These are phyloP conservation scores for Pulveroboletus sp. DNA, from an alignment of 768 basidiomycete genomes.

Conservation along the genomic window DNA sequence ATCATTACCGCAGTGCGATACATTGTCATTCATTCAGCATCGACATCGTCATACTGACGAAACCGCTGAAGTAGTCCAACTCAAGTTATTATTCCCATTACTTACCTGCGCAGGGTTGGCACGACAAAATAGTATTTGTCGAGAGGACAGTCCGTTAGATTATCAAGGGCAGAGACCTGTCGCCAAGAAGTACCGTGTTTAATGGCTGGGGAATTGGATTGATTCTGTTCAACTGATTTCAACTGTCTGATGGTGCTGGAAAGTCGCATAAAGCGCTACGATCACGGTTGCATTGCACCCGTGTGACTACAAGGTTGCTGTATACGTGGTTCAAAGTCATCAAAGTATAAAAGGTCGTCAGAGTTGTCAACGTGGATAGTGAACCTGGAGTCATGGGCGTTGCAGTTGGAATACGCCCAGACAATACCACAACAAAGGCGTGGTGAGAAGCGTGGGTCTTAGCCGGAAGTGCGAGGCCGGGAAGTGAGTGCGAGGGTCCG, in stretches of 20 bases:
- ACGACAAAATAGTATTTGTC: no score
- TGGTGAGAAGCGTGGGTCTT: constrained; percentile 14
- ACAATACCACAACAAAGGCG: constrained; percentile 14
- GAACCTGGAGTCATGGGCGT: constrained; percentile 14
- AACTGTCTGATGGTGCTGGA: background rate
- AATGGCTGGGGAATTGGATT: no score
- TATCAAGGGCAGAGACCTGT: no score
- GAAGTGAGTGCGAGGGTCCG: constrained; percentile 19
- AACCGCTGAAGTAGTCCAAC: no score
- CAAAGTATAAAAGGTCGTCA: constrained; percentile 28
- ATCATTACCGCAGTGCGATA: no score
- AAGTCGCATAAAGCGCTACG: constrained; percentile 5
- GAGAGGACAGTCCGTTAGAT: no score
- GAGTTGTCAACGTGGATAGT: constrained; percentile 19
- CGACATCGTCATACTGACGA: no score
- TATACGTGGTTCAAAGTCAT: constrained; percentile 14
- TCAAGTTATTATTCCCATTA: no score
- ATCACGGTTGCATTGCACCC: constrained; percentile 9
- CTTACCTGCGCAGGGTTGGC: no score
- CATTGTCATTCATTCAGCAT: no score
- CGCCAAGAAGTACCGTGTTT: no score
- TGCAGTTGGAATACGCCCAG: constrained; percentile 10
- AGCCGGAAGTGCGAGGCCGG: constrained; percentile 18
- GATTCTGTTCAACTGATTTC: no score
- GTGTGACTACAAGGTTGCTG: constrained; percentile 2